Percentiles rank a stretch among this genome's conserved stretches.
Conservation (phyloP, 768 basidiomycete species). For the Filobasidium floriforme region DNA sequence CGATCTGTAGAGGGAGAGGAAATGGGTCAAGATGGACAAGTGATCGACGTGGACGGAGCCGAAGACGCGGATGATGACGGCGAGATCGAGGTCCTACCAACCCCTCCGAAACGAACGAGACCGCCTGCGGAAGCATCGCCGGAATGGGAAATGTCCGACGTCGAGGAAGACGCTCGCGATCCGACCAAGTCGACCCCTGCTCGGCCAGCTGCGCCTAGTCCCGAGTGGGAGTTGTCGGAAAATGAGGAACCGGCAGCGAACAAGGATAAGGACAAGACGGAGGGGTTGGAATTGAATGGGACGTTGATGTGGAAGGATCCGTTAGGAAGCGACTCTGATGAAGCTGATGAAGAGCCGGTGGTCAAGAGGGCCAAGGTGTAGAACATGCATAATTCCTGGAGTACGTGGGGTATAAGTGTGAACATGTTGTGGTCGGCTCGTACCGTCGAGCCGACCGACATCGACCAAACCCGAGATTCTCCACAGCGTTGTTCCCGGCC, state of each 20-base stretch:
- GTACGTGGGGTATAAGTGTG: no score
- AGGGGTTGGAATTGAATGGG: no score
- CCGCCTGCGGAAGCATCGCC: neutral
- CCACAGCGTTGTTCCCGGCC: no score
- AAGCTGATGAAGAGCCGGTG: neutral
- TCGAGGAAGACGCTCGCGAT: neutral
- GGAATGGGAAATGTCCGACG: slow-evolving; percentile 5
- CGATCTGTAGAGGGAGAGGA: neutral
- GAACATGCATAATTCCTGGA: neutral
- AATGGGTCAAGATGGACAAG: neutral
- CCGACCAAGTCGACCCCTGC: neutral
- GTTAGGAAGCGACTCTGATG: neutral
- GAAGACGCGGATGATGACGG: neutral
- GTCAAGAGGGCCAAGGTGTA: neutral
- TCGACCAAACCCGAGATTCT: no score
- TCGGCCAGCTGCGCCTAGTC: neutral
- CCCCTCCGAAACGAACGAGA: neutral
- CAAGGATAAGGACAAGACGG: no score
- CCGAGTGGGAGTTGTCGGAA: neutral
- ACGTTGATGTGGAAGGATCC: no score
- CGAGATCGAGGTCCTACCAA: neutral
- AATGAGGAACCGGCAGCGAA: neutral
- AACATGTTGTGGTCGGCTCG: no score
- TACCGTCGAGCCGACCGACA: no score
- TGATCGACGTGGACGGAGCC: neutral